These are phyloP conservation scores for Flueggea neowawraea DNA, from an alignment of 441 rosid species.

Conservation along the genomic window DNA sequence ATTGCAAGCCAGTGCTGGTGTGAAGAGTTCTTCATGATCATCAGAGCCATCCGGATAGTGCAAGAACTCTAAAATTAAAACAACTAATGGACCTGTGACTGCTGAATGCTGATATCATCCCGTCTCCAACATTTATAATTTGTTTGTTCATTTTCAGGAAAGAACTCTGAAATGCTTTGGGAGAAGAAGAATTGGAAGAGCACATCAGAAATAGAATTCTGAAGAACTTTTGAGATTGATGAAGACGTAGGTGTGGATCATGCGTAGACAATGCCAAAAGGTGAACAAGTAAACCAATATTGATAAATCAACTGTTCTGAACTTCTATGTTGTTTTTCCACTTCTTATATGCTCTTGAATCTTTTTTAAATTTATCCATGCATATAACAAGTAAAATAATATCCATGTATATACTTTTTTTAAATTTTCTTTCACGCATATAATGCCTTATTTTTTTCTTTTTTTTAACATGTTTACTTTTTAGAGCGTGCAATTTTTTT, in stretches of 20 bases:
- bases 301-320: background rate
- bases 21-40: no score
- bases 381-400: no score
- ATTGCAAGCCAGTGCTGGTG: no score
- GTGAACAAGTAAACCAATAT: constrained; percentile 23
- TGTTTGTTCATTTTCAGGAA: constrained; percentile 27
- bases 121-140: background rate
- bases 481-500: no score
- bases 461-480: no score
- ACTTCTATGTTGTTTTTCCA: background rate
- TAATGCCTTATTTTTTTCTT: no score
- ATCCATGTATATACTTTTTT: no score
- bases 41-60: no score
- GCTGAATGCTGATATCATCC: background rate
- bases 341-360: no score
- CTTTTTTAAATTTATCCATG: no score
- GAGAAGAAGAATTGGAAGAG: constrained; percentile 16
- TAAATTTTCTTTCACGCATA: no score
- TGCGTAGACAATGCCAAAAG: constrained; percentile 19
- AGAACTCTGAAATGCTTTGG: constrained; percentile 17
- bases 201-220: constrained; percentile 15
- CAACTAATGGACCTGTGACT: background rate
- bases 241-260: constrained; percentile 3
- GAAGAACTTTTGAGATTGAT: constrained; percentile 17
- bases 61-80: background rate